Evolutionary conservation across 1,139 yeast genomes (phyloP), one percentile per base, ranked within the genome.

Genomic region (Candida sp.): DNA sequence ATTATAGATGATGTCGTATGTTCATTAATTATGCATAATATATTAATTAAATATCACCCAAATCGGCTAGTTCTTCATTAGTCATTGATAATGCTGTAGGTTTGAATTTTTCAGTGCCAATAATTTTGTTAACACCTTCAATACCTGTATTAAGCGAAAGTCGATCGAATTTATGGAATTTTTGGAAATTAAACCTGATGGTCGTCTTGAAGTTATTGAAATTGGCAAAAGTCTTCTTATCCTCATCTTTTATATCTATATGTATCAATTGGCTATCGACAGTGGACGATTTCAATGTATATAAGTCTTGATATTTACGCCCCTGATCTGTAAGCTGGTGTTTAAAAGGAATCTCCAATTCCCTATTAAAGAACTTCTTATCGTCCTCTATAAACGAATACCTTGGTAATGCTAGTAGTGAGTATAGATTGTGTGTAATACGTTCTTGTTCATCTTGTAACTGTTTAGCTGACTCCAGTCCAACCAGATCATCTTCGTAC

Each of bases 151-250:
- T 15, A 11, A 30, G 30, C 9, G 7, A 11, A 11, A 37, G 5
- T n/a, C 22, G 11, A 36, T 36, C 63, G 41, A 69, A 56, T 50
- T 67, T 67, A 48, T 68, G 73, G 50, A 69, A 68, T 48, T 64
- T 63, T 49, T 69, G 75, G 48, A 70, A 70, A 51, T 72, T 70
- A 47, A 62, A 68, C 45, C 73, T 56, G 39, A 70, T 45, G 15
- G 49, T 50, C 25, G 46, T 46, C 40, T 63, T 54, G 33, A 70
- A 49, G 8, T 53, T 49, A 3, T 50, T 50, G 9, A 54, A 39
- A 27, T 54, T 44, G 15, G 43, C 36, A 4, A 23, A 22, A 12
- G 36, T 34, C 4, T 43, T 41, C 6, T 38, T 40, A 15, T 36
- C 38, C 5, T 8, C 27, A 30, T 49, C 46, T 3, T 41, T 44